phyloP scores from a whole-genome alignment of 345 rosid species.

The Noccaea caerulescens region DNA sequence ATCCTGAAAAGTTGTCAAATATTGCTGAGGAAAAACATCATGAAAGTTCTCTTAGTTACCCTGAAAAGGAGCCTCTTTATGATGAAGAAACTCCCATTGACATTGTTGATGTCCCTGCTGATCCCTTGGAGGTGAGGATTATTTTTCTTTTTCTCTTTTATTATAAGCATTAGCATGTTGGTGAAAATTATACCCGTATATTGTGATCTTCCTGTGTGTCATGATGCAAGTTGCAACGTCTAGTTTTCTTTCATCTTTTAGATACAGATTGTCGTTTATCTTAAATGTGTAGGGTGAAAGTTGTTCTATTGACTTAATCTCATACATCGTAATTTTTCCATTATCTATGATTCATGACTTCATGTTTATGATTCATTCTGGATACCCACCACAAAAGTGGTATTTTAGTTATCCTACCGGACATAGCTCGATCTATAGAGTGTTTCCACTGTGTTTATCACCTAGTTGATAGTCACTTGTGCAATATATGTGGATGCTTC shows the following conservation, averaged over 20 bases:
- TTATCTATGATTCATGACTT: not conserved
- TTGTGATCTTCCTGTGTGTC: not conserved
- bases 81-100: constrained; percentile 26
- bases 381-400: not conserved
- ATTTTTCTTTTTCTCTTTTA: not conserved
- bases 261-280: constrained; percentile 8
- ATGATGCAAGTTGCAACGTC: not conserved
- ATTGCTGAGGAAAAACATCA: constrained; percentile 51
- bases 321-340: not conserved
- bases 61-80: constrained; percentile 27
- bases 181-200: not conserved
- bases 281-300: not conserved
- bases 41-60: constrained; percentile 43
- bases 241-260: constrained; percentile 1
- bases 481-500: constrained; percentile 6
- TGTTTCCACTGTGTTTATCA: constrained; percentile 16
- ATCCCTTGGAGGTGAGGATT: constrained; percentile 77
- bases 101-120: constrained; percentile 55
- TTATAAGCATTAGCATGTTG: constrained; percentile 24
- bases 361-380: not conserved
- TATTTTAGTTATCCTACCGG: constrained; percentile 1
- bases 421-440: not conserved
- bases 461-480: not conserved
- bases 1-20: constrained; percentile 47
- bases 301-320: not conserved